Evolutionary conservation across 2,329 filamentous ascomycete species (phyloP), one percentile per base, ranked within the genome.

Genomic region (Zasmidium citrigriseum): DNA sequence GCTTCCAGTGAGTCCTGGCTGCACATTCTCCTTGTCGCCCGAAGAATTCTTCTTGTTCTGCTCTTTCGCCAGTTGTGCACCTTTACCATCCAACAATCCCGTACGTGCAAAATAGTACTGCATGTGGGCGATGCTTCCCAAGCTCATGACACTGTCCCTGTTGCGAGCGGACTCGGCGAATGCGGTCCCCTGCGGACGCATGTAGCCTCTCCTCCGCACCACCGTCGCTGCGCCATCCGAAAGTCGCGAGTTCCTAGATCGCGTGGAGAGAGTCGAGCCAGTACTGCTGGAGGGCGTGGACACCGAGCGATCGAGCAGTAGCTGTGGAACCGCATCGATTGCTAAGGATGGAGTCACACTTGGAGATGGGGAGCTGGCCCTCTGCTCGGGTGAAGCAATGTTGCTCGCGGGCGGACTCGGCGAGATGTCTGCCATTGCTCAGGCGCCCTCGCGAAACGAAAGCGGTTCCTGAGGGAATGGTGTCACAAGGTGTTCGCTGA

Each of bases 21-120:
- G 64, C 25, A 65, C 54, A 56, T 72, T 72, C 59, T 72, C 69
- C 64, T 71, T 71, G 46, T 68, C 64, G 11, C 52, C 51, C 0
- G 51, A 44, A 7, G 45, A 52, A 29, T 55, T 65, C 58, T 66
- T 68, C 58, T 62, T 81, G 65, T 86, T 83, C 70, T 84, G 87
- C 72, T 88, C 89, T 68, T 89, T 89, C 21, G 90, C 88, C 59
- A 96, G 78, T 73, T 96, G 89, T 54, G 86, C 95, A 34, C 93
- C 93, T 73, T 97, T 97, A 57, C 93, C 92, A 71, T 99, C 95
- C 52, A 99, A 78, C 63, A 99, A 78, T 4, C 95, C 95, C 0
- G 95, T 99, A 59, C 95, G 84, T 34, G 95, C 93, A 78, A 99
- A 99, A 77, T 98, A 99, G 77, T 98, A 96, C 76, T 99, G 95